Evolutionary conservation across 495 filamentous ascomycete genomes (phyloP).

Genomic region (Penicillium odoratum): DNA sequence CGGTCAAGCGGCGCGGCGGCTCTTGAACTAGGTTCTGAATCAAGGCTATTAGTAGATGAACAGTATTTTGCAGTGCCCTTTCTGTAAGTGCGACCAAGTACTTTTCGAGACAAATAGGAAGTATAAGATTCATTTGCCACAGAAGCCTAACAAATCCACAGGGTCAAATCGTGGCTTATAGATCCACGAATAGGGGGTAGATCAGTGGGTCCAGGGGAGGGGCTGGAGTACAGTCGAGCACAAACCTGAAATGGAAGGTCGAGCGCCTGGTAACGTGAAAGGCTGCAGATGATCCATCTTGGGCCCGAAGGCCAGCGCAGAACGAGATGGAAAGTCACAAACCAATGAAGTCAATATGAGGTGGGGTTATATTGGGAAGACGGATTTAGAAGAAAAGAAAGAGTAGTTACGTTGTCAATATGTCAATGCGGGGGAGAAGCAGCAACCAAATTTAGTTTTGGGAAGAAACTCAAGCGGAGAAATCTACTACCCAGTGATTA

Average conservation of each 20-base stretch:
- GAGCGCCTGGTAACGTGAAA: conserved; percentile 23
- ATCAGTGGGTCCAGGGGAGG: conserved; percentile 5
- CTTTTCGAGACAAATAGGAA: neutral
- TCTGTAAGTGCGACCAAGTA: neutral
- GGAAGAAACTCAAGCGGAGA: neutral
- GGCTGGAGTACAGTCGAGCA: conserved; percentile 11
- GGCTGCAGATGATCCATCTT: conserved; percentile 32
- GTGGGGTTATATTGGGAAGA: conserved; percentile 11
- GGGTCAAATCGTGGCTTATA: neutral
- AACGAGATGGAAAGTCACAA: conserved; percentile 11
- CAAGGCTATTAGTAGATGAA: neutral
- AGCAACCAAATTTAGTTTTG: conserved; percentile 24
- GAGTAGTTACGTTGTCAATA: conserved; percentile 27
- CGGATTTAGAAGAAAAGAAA: conserved; percentile 24
- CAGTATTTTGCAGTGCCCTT: neutral
- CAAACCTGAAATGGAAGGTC: conserved; percentile 31
- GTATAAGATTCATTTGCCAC: neutral
- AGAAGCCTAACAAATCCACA: neutral
- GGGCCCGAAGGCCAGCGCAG: conserved; percentile 26
- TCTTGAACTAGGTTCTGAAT: conserved; percentile 18
- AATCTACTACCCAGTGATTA: conserved; percentile 11
- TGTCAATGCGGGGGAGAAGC: conserved; percentile 11
- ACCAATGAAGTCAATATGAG: conserved; percentile 18
- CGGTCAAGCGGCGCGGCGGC: conserved; percentile 25
- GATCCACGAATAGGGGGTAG: conserved; percentile 4